These are phyloP conservation scores for Acorus calamus DNA, from an alignment of 106 monocot species.

Conservation along the genomic window DNA sequence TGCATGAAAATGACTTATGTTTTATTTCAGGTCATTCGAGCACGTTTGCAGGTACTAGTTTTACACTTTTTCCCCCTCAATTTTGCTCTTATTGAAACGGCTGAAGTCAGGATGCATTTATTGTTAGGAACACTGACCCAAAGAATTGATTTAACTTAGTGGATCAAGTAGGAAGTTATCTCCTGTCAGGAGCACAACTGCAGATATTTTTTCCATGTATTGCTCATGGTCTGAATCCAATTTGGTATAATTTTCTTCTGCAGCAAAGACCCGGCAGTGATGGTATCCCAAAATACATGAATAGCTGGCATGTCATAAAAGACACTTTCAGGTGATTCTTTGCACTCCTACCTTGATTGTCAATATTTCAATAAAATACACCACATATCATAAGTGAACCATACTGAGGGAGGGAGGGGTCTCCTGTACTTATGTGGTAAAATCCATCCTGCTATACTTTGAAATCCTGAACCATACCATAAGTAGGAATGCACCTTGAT, in stretches of 20 bases:
- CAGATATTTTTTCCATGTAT: no score
- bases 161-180: no score
- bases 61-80: neutral
- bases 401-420: no score
- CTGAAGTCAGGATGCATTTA: no score
- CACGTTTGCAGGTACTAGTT: conserved; percentile 72
- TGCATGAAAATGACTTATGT: neutral
- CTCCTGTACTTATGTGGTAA: no score
- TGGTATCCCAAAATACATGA: conserved; percentile 60
- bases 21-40: conserved; percentile 79
- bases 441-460: no score
- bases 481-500: no score
- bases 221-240: neutral
- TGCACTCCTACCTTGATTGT: neutral
- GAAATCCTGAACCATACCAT: no score
- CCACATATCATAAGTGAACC: neutral
- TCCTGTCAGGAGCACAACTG: no score
- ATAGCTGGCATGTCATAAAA: conserved; percentile 82
- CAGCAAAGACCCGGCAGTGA: conserved; percentile 84
- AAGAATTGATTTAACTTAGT: no score
- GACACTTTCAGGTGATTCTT: conserved; percentile 60
- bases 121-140: no score
- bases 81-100: neutral
- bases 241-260: conserved; percentile 14
- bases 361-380: neutral